Base-by-base conservation (phyloP, 2,329 filamentous ascomycete species). In the Cadophora luteo-olivacea region DNA sequence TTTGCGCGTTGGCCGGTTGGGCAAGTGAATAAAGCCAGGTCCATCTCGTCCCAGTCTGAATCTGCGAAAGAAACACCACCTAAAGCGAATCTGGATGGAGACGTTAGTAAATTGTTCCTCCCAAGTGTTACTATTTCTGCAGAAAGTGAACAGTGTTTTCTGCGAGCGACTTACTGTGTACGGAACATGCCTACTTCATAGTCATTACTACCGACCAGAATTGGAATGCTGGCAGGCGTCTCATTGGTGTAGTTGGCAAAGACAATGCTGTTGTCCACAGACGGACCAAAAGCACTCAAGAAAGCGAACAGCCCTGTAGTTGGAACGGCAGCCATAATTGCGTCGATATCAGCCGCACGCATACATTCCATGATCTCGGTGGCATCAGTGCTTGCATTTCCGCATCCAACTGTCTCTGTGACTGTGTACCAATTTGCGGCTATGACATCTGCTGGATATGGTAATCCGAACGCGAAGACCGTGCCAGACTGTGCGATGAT, bases 141-240 rank as follows among this genome's bases (percentile, higher is more conserved):
- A 1, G 36, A 9, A 9, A 4, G 36, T 3, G 24, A 41, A 65
- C 45, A 19, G 67, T 33, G 24, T 14, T 32, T 19, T 64, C n/a
- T 66, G 4, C 19, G 24, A 36, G 66, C 65, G 14, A 41, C 58
- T 61, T 29, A 61, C 5, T 67, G 51, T 41, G 71, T 70, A 41
- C 71, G 70, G 65, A 73, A 77, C 11, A 73, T 55, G 4, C 75
- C 75, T 16, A 71, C 70, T 68, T 78, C 77, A 54, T 76, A 72
- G 62, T 78, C 70, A 41, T 66, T 70, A 63, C 73, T 77, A 16
- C 77, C 77, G 49, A 77, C 61, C 11, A 76, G 62, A 12, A 76
- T 24, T 2, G 72, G 72, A 8, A 69, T 67, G 24, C 68, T 71
- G 41, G 69, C 69, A 45, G 65, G 57, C n/a, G 70, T 69, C 16